These are phyloP conservation scores for Epipyxis sp. DNA, from an alignment of 108 stramenopile genomes.

Conservation along the genomic window DNA sequence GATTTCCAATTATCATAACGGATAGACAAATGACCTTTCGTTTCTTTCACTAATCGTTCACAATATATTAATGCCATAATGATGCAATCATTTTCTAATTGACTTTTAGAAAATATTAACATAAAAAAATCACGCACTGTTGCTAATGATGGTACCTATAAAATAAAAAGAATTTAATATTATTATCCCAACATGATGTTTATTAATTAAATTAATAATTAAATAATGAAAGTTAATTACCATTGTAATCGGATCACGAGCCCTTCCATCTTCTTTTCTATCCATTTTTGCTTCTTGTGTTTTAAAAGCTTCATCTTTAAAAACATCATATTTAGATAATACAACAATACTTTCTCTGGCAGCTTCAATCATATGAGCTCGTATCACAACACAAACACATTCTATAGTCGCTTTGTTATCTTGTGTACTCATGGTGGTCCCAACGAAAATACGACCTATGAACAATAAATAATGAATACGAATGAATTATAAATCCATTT, in stretches of 20 bases:
- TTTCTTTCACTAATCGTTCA: slow-evolving; percentile 82
- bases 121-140: slow-evolving; percentile 73
- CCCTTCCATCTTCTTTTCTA: not conserved
- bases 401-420: slow-evolving; percentile 91
- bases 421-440: slow-evolving; percentile 78
- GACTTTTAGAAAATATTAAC: slow-evolving; percentile 69
- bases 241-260: no score
- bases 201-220: no score
- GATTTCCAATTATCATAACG: slow-evolving; percentile 66
- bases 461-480: no score
- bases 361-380: slow-evolving; percentile 78
- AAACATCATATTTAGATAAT: slow-evolving; percentile 45
- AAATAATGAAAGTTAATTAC: no score
- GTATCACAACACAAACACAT: slow-evolving; percentile 81
- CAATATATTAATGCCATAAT: slow-evolving; percentile 92
- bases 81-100: slow-evolving; percentile 82
- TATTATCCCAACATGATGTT: no score
- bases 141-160: slow-evolving; percentile 62
- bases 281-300: not conserved
- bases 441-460: slow-evolving; percentile 78
- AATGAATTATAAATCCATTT: no score
- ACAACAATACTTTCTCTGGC: slow-evolving; percentile 22
- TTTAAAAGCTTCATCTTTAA: slow-evolving; percentile 47
- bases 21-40: slow-evolving; percentile 69
- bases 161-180: not conserved